Percentiles rank a stretch among this genome's conserved stretches.
phyloP scores from a whole-genome alignment of 805 yeast species.

The Isabelozyma heimii region DNA sequence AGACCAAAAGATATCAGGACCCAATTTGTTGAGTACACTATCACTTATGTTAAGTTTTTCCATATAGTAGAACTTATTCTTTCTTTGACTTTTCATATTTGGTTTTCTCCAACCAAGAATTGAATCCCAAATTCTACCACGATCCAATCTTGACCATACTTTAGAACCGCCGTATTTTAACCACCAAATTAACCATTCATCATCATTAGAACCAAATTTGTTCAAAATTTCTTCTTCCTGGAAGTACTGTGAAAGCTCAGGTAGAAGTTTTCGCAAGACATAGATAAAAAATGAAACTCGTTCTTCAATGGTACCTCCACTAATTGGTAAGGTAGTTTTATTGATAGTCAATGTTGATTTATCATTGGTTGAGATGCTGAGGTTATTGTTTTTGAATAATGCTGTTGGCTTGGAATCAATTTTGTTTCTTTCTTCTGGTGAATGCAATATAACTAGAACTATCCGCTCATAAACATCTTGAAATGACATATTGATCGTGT shows the following conservation, averaged over 20 bases:
- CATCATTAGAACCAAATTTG: constrained; percentile 56
- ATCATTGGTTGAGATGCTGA: constrained; percentile 6
- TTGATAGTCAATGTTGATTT: constrained; percentile 18
- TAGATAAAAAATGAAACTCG: constrained; percentile 66
- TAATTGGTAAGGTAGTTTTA: constrained; percentile 43
- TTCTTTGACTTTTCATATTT: constrained; percentile 26
- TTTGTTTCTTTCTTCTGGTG: constrained; percentile 49
- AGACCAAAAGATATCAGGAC: constrained; percentile 67
- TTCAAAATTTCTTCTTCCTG: constrained; percentile 77
- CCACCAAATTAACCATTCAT: constrained; percentile 96
- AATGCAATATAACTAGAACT: constrained; percentile 70
- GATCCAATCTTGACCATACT: constrained; percentile 74
- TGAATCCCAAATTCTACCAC: constrained; percentile 90
- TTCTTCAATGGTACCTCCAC: constrained; percentile 66
- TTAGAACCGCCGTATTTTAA: constrained; percentile 85
- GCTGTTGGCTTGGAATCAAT: background rate
- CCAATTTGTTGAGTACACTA: constrained; percentile 35
- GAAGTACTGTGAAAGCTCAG: constrained; percentile 73
- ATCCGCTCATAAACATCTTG: constrained; percentile 73
- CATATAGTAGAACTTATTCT: constrained; percentile 24
- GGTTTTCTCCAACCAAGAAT: constrained; percentile 69
- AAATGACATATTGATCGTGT: constrained; percentile 44
- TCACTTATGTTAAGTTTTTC: constrained; percentile 32
- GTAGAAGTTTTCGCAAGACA: constrained; percentile 59
- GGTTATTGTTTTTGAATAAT: constrained; percentile 4